Percentiles rank a stretch among this genome's conserved stretches.
These are phyloP conservation scores for Boeremia lycopersici DNA, from an alignment of 2,329 filamentous ascomycete species.

Conservation along the genomic window DNA sequence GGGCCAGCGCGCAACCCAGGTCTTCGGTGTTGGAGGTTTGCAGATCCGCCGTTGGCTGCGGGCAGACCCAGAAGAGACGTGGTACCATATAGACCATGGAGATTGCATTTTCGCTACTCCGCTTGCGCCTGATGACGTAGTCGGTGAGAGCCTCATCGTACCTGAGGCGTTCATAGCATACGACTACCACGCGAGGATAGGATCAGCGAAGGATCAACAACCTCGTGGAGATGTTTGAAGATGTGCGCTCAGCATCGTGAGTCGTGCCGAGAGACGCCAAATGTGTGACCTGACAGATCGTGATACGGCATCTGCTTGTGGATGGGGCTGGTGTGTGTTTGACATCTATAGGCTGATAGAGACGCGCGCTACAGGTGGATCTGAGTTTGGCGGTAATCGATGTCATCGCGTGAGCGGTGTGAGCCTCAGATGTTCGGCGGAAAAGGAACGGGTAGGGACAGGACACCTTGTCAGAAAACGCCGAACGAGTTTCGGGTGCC, in stretches of 20 bases:
- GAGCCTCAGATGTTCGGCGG: conserved; percentile 10
- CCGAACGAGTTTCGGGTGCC: conserved; percentile 9
- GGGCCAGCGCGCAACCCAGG: too few species aligned
- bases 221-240: conserved; percentile 6
- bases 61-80: not conserved
- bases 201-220: conserved; percentile 13
- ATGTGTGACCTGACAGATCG: conserved; percentile 5
- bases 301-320: not conserved
- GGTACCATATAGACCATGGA: not conserved
- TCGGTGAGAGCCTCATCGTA: conserved; percentile 29
- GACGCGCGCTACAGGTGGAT: not conserved
- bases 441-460: not conserved
- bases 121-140: conserved; percentile 23
- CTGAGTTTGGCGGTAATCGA: not conserved
- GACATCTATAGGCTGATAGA: not conserved
- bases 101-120: not conserved
- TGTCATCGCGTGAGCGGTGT: conserved; percentile 12
- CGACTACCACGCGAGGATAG: not conserved
- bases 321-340: not conserved
- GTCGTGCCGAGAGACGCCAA: not conserved
- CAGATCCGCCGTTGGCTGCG: not conserved
- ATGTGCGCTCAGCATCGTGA: conserved; percentile 12
- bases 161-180: conserved; percentile 4
- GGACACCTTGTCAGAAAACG: conserved; percentile 10
- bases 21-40: too few species aligned